Conservation (phyloP, 768 basidiomycete genomes). For the Artomyces pyxidatus region DNA sequence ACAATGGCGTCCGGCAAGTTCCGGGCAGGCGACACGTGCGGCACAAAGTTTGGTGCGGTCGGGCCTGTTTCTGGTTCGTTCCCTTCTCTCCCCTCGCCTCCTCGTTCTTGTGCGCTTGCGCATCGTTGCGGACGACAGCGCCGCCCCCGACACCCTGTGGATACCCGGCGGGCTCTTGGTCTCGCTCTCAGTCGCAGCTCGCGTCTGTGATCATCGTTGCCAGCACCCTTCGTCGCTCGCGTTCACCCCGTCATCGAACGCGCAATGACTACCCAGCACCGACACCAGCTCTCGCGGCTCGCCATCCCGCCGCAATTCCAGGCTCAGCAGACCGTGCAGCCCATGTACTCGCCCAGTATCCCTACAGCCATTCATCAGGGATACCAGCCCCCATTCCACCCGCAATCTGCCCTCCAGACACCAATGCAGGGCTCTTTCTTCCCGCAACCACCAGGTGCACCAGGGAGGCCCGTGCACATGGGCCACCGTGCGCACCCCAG, state of each 20-base stretch:
- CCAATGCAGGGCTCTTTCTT: constrained; percentile 68
- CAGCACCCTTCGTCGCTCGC: not conserved
- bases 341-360: constrained; percentile 57
- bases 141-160: not conserved
- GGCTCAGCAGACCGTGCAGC: constrained; percentile 49
- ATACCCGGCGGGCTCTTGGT: not conserved
- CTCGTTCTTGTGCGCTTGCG: not conserved
- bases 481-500: constrained; percentile 51
- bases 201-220: not conserved
- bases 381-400: constrained; percentile 48
- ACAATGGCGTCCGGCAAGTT: too few relatives aligned
- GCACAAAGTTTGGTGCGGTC: too few relatives aligned
- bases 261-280: constrained; percentile 33
- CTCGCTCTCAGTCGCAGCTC: not conserved
- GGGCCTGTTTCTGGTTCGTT: too few relatives aligned
- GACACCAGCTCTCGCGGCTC: constrained; percentile 46
- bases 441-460: constrained; percentile 39
- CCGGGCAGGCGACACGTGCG: too few relatives aligned
- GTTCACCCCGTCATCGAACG: too few relatives aligned
- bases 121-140: not conserved
- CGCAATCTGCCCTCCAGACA: constrained; percentile 46
- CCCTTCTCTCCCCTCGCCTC: not conserved
- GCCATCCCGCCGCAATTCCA: constrained; percentile 46
- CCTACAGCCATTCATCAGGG: constrained; percentile 51
- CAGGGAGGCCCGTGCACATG: constrained; percentile 38